phyloP scores from a whole-genome alignment of 768 basidiomycete species.

The Calocera cornea region DNA sequence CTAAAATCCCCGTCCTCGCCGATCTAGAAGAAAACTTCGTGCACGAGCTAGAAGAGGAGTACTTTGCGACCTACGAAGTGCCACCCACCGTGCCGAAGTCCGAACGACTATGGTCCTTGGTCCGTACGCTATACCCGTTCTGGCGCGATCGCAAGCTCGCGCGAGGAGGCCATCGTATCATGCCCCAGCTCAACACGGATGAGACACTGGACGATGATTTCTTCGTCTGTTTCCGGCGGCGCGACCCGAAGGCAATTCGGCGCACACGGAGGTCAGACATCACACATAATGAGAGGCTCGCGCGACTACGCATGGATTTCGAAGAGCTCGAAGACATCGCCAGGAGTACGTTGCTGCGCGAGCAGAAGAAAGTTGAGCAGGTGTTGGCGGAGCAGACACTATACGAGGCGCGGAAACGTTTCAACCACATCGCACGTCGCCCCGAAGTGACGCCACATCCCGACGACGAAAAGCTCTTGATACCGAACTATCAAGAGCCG shows the following conservation, averaged over 20 bases:
- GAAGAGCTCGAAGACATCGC: slow-evolving; percentile 60
- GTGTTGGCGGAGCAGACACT: not conserved
- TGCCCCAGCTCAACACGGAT: slow-evolving; percentile 83
- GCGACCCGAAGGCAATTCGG: slow-evolving; percentile 84
- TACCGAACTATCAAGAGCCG: slow-evolving; percentile 1
- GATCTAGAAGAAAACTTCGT: not conserved
- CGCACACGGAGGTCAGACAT: slow-evolving; percentile 89
- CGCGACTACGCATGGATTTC: slow-evolving; percentile 70
- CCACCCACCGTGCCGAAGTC: slow-evolving; percentile 60
- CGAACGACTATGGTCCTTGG: slow-evolving; percentile 48
- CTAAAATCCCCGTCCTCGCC: not conserved
- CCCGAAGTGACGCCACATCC: not conserved
- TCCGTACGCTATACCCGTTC: slow-evolving; percentile 65
- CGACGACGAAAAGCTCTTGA: not conserved
- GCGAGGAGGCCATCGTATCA: slow-evolving; percentile 70
- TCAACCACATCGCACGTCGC: not conserved
- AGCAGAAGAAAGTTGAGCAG: slow-evolving; percentile 55
- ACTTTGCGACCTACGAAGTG: slow-evolving; percentile 51
- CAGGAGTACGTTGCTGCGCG: slow-evolving; percentile 51
- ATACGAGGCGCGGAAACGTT: not conserved
- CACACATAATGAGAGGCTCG: slow-evolving; percentile 76
- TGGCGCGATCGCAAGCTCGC: slow-evolving; percentile 79
- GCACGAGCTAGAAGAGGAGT: slow-evolving; percentile 2
- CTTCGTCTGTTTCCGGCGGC: slow-evolving; percentile 91
- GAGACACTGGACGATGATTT: slow-evolving; percentile 81